Percentiles rank a stretch among this genome's conserved stretches.
These are phyloP conservation scores for Heterobasidion annosum DNA, from an alignment of 1,284 basidiomycete genomes.

Conservation along the genomic window DNA sequence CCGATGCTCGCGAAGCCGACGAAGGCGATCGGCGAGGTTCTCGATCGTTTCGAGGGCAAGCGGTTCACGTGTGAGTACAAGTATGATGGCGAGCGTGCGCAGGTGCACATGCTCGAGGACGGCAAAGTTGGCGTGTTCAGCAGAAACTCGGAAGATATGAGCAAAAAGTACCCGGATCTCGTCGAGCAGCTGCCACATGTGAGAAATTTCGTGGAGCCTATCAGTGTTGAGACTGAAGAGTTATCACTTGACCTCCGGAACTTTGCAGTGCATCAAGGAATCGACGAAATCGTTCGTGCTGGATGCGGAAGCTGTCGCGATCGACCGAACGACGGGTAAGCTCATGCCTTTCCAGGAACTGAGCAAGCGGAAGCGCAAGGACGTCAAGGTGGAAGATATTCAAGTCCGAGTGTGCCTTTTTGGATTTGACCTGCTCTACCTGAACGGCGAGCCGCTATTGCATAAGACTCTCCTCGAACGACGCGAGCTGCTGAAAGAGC, in stretches of 20 bases:
- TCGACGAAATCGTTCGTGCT: constrained; percentile 84
- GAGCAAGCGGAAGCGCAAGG: constrained; percentile 92
- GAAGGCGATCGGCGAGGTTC: constrained; percentile 97
- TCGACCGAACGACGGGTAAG: constrained; percentile 77
- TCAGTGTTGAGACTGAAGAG: constrained; percentile 5
- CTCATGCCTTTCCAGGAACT: constrained; percentile 98
- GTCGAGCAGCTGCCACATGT: constrained; percentile 88
- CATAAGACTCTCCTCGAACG: too few relatives aligned
- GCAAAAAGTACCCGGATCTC: constrained; percentile 97
- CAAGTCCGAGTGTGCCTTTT: constrained; percentile 94
- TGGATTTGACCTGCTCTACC: constrained; percentile 90
- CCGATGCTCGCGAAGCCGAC: constrained; percentile 99
- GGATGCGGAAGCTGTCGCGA: constrained; percentile 95
- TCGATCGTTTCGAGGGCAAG: constrained; percentile 95
- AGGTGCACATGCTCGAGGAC: constrained; percentile 77
- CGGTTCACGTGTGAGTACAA: constrained; percentile 99
- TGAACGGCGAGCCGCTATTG: constrained; percentile 65
- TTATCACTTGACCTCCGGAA: background rate
- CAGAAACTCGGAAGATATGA: constrained; percentile 99
- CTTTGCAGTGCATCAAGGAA: constrained; percentile 71
- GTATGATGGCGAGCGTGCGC: constrained; percentile 97
- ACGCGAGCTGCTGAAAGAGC: constrained; percentile 62
- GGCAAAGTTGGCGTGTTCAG: constrained; percentile 87
- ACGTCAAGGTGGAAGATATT: constrained; percentile 94
- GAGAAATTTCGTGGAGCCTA: constrained; percentile 11